These are phyloP conservation scores for Suillus weaverae DNA, from an alignment of 768 basidiomycete genomes.

Conservation along the genomic window DNA sequence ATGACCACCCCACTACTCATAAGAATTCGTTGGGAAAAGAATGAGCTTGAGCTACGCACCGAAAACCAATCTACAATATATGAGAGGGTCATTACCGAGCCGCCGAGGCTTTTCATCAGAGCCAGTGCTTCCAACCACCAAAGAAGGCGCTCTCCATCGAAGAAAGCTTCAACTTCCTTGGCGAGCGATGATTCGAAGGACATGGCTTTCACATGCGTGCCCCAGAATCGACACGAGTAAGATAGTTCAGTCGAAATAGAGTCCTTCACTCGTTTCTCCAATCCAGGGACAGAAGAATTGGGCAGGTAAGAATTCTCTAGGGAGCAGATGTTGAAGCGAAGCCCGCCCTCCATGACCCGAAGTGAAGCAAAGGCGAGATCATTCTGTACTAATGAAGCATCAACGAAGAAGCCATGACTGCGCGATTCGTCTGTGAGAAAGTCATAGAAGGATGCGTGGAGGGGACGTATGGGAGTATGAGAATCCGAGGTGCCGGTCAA, in stretches of 20 bases:
- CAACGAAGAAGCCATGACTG: slow-evolving; percentile 14
- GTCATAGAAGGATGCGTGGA: slow-evolving; percentile 31
- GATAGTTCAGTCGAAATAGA: slow-evolving; percentile 25
- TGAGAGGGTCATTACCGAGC: neutral
- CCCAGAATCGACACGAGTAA: slow-evolving; percentile 36
- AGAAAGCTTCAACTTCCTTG: slow-evolving; percentile 18
- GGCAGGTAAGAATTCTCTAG: slow-evolving; percentile 26
- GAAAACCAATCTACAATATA: neutral
- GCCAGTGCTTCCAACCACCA: neutral
- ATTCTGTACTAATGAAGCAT: neutral
- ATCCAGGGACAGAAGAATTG: slow-evolving; percentile 23
- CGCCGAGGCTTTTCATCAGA: slow-evolving; percentile 19
- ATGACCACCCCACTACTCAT: neutral
- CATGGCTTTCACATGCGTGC: slow-evolving; percentile 25
- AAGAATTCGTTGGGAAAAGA: neutral
- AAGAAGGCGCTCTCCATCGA: slow-evolving; percentile 15
- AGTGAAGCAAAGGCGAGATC: slow-evolving; percentile 22
- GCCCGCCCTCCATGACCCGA: slow-evolving; percentile 25
- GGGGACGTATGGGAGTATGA: slow-evolving; percentile 14
- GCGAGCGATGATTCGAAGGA: slow-evolving; percentile 4
- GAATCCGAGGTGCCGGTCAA: neutral
- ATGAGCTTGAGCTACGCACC: neutral
- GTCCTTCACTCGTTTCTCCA: slow-evolving; percentile 12
- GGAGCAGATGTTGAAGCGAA: slow-evolving; percentile 12
- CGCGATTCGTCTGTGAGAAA: slow-evolving; percentile 19